Evolutionary conservation across 345 rosid species (phyloP).

Genomic region (Salix arbutifolia): DNA sequence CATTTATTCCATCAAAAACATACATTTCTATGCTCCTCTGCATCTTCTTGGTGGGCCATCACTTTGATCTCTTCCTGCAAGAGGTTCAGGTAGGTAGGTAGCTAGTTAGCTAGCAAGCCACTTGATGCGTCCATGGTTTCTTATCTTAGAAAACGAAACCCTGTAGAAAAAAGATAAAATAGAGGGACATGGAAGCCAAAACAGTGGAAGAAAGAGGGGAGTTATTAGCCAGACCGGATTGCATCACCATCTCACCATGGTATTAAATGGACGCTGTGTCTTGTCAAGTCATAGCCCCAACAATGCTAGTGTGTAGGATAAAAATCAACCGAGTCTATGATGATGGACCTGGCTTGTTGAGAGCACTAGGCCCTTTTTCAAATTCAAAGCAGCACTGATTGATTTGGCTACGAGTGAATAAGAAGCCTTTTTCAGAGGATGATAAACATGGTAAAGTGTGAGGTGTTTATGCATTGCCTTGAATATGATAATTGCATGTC

Average conservation of each 20-base stretch:
- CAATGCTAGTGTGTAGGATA: neutral
- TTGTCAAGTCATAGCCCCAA: neutral
- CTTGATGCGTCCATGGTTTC: too few relatives aligned
- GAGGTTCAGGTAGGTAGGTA: neutral
- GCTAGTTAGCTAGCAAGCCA: neutral
- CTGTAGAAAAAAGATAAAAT: neutral
- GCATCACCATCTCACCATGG: too few relatives aligned
- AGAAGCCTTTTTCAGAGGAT: neutral
- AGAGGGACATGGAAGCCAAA: neutral
- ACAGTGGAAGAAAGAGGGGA: neutral
- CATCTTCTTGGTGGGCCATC: neutral
- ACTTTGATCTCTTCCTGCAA: neutral
- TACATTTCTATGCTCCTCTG: neutral
- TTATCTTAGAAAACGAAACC: neutral
- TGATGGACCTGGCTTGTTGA: neutral
- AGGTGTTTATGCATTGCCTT: neutral
- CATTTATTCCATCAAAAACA: neutral
- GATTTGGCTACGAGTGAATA: neutral
- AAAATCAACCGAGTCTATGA: neutral
- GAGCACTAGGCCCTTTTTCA: neutral
- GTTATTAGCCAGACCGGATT: too few relatives aligned
- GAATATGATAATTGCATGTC: too few relatives aligned
- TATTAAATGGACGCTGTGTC: neutral
- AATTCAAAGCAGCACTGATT: neutral
- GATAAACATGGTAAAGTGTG: neutral